Conservation (phyloP, 78 protist genomes). For the Emiliania huxleyi region DNA sequence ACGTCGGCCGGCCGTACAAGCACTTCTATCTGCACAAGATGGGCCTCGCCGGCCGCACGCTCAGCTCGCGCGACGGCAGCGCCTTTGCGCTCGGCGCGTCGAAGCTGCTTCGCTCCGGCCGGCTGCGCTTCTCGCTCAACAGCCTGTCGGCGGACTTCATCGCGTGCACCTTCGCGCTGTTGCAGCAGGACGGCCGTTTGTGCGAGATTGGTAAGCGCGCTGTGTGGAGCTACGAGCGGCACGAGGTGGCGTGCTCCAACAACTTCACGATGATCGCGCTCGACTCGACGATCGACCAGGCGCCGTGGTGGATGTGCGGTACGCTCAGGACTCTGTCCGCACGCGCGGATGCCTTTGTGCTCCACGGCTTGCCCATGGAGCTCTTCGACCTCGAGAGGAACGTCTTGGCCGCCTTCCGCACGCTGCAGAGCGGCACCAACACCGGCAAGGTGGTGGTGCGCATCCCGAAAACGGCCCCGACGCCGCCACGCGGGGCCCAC, state of each 20-base stretch:
- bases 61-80: conserved; percentile 18
- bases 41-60: neutral
- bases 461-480: neutral
- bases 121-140: neutral
- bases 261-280: neutral
- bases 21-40: neutral
- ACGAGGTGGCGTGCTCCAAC: neutral
- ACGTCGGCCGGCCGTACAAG: neutral
- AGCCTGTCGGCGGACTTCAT: neutral
- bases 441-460: neutral
- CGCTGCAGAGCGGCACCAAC: neutral
- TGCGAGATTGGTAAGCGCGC: neutral
- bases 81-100: neutral
- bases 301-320: neutral
- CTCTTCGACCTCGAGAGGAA: neutral
- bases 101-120: neutral
- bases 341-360: neutral
- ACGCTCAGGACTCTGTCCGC: neutral
- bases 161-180: neutral
- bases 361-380: neutral
- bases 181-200: neutral
- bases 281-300: neutral
- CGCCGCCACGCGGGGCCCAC: neutral
- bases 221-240: neutral
- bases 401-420: neutral